Evolutionary conservation across 148 eudicot genomes (phyloP), one percentile per base, ranked within the genome.

Genomic region (Gaultheria prostrata): DNA sequence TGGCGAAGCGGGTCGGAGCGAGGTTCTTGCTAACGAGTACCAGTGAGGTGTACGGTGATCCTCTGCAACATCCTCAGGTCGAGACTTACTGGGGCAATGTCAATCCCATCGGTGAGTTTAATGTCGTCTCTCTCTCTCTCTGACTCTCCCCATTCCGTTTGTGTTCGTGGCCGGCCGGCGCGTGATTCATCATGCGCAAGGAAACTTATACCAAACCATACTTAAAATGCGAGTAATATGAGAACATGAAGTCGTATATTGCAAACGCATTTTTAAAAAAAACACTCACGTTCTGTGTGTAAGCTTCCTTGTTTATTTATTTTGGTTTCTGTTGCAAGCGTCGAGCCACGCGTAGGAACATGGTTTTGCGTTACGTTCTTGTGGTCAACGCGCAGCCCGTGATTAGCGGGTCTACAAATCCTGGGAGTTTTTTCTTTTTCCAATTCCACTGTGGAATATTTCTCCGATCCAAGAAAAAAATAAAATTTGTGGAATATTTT

Each of bases 1-100:
- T 96, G 88, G 98, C 98, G 30, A 96, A 96, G 89, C 89, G 98
- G 74, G 93, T 96, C 17, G 98, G 98, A 17, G 98, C 98, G 10
- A 86, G 98, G 86, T 96, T 96, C 78, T 80, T 96, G 88, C 92
- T 96, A 67, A 96, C 98, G 49, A 96, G 98, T 88, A 96, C 98
- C 81, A 96, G 98, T 80, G 98, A 96, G 90, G 98, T 96, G n/a
- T 96, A 96, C 84, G 98, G 98, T 71, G 98, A 93, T 77, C 93
- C 93, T 1, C 85, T 90, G 72, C 88, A 90, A 72, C 93, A 92
- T 75, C 94, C 94, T 77, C 93, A 92, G 77, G 90, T 88, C 33
- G 93, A 92, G 82, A 88, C 92, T 82, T 96, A 96, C 83, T 96
- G 98, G 98, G 98, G 98, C 82, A 96, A 96, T 82, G 98, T 81